Conservation (phyloP, 2,329 filamentous ascomycete species). For the Cladobotryum protrusum region DNA sequence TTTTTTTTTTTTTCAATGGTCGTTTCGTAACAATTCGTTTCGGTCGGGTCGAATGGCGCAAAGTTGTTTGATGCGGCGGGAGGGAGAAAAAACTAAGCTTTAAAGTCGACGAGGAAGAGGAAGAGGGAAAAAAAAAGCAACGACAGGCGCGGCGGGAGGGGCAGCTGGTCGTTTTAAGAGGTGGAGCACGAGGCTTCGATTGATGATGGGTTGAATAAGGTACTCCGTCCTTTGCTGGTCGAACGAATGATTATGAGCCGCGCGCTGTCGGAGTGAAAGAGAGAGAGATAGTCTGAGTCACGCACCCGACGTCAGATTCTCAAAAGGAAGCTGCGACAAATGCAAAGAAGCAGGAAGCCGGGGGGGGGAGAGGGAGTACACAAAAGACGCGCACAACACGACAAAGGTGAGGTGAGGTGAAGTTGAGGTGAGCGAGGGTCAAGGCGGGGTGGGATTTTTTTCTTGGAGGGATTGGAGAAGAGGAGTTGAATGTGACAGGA, state of each 20-base stretch:
- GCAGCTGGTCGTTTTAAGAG: not conserved
- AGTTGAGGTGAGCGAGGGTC: too few species aligned
- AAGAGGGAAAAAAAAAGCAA: not conserved
- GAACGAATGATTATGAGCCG: slow-evolving; percentile 7
- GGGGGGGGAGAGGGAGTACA: not conserved
- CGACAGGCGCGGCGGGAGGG: not conserved
- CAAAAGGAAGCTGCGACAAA: slow-evolving; percentile 6
- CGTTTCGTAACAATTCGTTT: too few species aligned
- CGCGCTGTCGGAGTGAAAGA: not conserved
- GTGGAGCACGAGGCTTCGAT: not conserved
- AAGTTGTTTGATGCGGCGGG: too few species aligned
- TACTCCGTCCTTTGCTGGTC: not conserved
- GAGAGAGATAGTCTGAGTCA: slow-evolving; percentile 5
- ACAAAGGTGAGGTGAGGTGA: not conserved
- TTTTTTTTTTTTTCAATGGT: too few species aligned
- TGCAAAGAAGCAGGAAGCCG: slow-evolving; percentile 2
- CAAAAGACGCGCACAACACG: slow-evolving; percentile 4
- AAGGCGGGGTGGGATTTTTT: too few species aligned
- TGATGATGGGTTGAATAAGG: not conserved
- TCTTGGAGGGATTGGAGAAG: too few species aligned
- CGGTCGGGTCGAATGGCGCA: too few species aligned
- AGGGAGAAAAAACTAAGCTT: too few species aligned
- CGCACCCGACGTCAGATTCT: not conserved
- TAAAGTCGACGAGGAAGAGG: too few species aligned
- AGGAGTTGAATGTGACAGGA: too few species aligned